Base-by-base conservation (phyloP, 208 protist genomes). In the Naegleria lovaniensis region DNA sequence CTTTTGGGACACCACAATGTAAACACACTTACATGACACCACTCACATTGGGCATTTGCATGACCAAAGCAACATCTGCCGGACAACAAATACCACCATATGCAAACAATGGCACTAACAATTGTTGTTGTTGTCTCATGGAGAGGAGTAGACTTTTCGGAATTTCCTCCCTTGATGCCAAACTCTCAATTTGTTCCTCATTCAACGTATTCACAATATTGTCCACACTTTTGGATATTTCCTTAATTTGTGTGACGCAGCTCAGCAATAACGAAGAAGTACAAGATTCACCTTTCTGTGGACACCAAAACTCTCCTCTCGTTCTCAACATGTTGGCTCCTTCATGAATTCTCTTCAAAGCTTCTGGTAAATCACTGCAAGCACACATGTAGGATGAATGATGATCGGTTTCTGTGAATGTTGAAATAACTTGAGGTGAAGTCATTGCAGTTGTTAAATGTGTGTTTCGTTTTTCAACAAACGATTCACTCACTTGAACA, bases 291-390 rank as follows among this genome's bases (percentile, higher is more conserved):
- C 97, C 96, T 9, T 96, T 96, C 86, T 98, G 94, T 95, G 59
- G 96, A 96, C 39, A 96, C 97, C n/a, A 96, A 95, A 7, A 96
- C 96, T 90, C 97, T 95, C 85, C 96, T 96, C 92, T 97, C 97
- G 95, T 97, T 38, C 96, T 91, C 90, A 98, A 97, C 95, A 98
- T 97, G 0, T 94, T 93, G 0, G 94, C 94, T 33, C 94, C 94
- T 84, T 98, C 96, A 29, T 79, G 85, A 83, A 98, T 96, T 40
- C 96, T 92, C 48, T 96, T 93, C 5, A 98, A 92, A n/a, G 96
- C 96, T 76, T 97, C 96, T 67, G 96, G 96, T 0, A 98, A 87
- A 91, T 97, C 95, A 87, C 95, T 93, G 76, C 92, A 91, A 15
- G 95, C 96, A 92, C 96, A 97, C 5, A 97, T 95, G 75, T 97